Evolutionary conservation across 2,329 filamentous ascomycete genomes (phyloP).

Genomic region (Fusarium guadeloupense): DNA sequence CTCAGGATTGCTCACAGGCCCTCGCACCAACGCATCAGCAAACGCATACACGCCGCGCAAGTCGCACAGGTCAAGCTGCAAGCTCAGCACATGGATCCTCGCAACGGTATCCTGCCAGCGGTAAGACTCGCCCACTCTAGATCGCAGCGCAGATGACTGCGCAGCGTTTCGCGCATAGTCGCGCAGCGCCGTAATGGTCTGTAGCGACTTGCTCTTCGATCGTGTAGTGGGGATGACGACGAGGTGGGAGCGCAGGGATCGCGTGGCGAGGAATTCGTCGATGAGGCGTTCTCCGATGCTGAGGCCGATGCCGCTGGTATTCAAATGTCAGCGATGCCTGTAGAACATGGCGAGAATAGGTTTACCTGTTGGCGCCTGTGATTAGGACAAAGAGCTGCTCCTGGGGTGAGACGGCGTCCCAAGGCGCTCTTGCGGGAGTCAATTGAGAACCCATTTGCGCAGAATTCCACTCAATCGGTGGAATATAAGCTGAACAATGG

Average conservation of each 20-base stretch:
- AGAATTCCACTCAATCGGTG: background rate
- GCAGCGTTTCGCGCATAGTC: constrained; percentile 62
- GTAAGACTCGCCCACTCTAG: constrained; percentile 49
- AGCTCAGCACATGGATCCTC: constrained; percentile 66
- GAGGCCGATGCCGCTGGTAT: constrained; percentile 81
- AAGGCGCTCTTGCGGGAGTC: constrained; percentile 41
- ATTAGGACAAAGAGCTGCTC: constrained; percentile 73
- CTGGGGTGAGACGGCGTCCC: constrained; percentile 49
- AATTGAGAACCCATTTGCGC: constrained; percentile 38
- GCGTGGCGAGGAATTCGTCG: constrained; percentile 83
- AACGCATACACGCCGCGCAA: constrained; percentile 60
- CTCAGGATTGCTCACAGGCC: constrained; percentile 57
- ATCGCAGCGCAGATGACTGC: constrained; percentile 50
- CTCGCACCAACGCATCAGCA: constrained; percentile 57
- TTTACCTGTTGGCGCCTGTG: constrained; percentile 86
- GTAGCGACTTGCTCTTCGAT: constrained; percentile 74
- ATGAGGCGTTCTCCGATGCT: constrained; percentile 85
- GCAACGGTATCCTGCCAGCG: constrained; percentile 53
- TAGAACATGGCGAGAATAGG: background rate
- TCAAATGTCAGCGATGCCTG: constrained; percentile 10
- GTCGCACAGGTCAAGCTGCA: constrained; percentile 69
- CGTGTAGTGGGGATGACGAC: constrained; percentile 87
- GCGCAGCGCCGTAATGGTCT: constrained; percentile 73
- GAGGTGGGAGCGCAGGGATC: constrained; percentile 73
- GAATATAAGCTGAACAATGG: background rate